Evolutionary conservation across 1,139 yeast genomes (phyloP), one percentile per base, ranked within the genome.

Genomic region (Saccharomyces hybrid): DNA sequence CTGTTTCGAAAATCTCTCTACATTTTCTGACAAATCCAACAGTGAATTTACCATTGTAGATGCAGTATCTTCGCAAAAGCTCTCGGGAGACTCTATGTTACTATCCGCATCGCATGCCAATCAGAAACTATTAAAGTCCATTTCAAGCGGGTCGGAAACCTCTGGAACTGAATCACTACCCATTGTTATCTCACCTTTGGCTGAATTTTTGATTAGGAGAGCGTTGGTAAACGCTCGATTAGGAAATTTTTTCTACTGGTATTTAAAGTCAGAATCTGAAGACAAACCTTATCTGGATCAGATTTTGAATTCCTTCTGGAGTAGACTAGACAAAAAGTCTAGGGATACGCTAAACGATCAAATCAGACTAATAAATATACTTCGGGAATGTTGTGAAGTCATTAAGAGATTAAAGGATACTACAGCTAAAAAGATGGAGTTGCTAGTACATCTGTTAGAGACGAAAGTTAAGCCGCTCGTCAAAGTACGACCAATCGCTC

Each of bases 231-330:
- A 86, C 65, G 80, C 80, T 26, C 74, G 79, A 16, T 73, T 93
- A 32, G 95, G 96, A 0, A 90, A 86, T 65, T 89, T 80, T 66
- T 83, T 93, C 58, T 91, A 89, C 67, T 93, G 99, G 98, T 89
- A 86, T 65, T 80, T 93, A 50, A 86, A 84, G 61, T 96, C 95
- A 1, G 97, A 91, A 65, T 81, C 88, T 41, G 86, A 83, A 61
- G 96, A 89, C 60, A 86, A 83, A 41, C 73, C 73, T 2, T 70
- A 66, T 50, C 63, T 75, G 8, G 63, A 69, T 16, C 71, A 72
- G 52, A 72, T 74, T 7, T 54, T 73, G 48, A 72, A 72, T 7
- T 68, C 71, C 16, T 74, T 71, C 51, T 54, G 65, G 57, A 68
- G 69, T 50, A 67, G 71, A 49, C 55, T 70, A 5, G 56, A 65